Evolutionary conservation across 2,329 filamentous ascomycete genomes (phyloP).

Genomic region (Beauveria scarabaeidicola): DNA sequence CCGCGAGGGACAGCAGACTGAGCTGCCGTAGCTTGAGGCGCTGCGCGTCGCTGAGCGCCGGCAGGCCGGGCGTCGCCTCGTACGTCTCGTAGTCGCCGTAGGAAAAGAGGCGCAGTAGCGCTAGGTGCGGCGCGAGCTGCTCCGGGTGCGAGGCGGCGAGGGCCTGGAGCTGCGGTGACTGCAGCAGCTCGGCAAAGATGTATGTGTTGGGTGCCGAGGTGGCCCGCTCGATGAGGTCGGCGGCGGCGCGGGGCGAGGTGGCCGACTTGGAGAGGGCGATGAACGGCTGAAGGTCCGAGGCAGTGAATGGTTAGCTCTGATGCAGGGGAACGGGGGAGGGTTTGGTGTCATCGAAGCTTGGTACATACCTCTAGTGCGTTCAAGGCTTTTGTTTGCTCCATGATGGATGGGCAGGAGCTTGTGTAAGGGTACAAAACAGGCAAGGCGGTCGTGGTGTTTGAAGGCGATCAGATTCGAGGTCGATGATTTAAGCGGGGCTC

Average conservation of each 20-base stretch:
- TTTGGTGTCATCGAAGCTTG: not conserved
- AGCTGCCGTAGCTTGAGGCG: conserved; percentile 82
- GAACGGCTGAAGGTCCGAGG: conserved; percentile 62
- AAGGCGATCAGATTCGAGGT: conserved; percentile 7
- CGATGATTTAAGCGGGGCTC: conserved; percentile 2
- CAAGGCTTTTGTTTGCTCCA: conserved; percentile 66
- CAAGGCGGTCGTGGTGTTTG: conserved; percentile 5
- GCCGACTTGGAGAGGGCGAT: conserved; percentile 80
- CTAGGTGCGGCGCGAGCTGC: conserved; percentile 57
- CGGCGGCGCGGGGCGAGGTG: conserved; percentile 72
- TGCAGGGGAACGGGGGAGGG: not conserved
- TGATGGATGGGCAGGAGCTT: conserved; percentile 26
- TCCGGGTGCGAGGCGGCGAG: conserved; percentile 43
- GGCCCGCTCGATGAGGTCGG: conserved; percentile 78
- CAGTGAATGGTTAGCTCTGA: not conserved
- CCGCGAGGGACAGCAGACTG: conserved; percentile 74
- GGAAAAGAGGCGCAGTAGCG: conserved; percentile 78
- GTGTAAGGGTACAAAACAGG: conserved; percentile 9
- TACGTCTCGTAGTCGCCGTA: conserved; percentile 85
- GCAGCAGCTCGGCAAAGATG: conserved; percentile 88
- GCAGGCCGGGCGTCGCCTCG: conserved; percentile 42
- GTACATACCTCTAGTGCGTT: conserved; percentile 51
- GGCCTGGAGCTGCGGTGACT: conserved; percentile 67
- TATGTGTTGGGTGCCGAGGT: conserved; percentile 86
- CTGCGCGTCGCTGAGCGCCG: conserved; percentile 64